Conservation (phyloP, 2,329 filamentous ascomycete genomes). For the Monosporascus ibericus region DNA sequence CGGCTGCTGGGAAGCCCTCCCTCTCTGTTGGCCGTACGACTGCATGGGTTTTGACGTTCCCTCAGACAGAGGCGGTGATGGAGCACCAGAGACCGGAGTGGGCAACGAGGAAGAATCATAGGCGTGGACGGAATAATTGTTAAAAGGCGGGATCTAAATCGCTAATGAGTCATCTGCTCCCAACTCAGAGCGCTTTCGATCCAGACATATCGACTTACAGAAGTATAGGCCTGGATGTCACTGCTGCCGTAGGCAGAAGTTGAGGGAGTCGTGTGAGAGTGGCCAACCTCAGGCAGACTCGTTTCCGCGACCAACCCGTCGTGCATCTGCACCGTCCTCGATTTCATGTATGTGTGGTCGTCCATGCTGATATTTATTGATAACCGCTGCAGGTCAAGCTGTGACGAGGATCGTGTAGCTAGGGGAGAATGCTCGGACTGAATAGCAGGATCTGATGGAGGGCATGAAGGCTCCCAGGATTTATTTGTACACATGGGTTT, state of each 20-base stretch:
- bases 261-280: slow-evolving; percentile 15
- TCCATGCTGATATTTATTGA: slow-evolving; percentile 18
- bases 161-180: slow-evolving; percentile 8
- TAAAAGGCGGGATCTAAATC: slow-evolving; percentile 31
- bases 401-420: slow-evolving; percentile 9
- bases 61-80: slow-evolving; percentile 42
- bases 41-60: slow-evolving; percentile 33
- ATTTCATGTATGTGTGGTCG: slow-evolving; percentile 17
- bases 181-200: background rate
- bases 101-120: slow-evolving; percentile 39
- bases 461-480: slow-evolving; percentile 10
- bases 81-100: slow-evolving; percentile 45
- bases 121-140: slow-evolving; percentile 27
- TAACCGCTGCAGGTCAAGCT: slow-evolving; percentile 7
- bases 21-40: slow-evolving; percentile 32
- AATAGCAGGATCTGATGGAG: slow-evolving; percentile 9
- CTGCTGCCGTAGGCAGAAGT: slow-evolving; percentile 19
- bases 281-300: slow-evolving; percentile 13
- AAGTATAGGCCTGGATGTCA: slow-evolving; percentile 21
- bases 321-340: slow-evolving; percentile 15
- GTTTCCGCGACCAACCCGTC: slow-evolving; percentile 15
- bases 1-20: slow-evolving; percentile 35
- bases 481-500: slow-evolving; percentile 19
- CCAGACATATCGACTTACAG: slow-evolving; percentile 16
- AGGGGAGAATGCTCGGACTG: slow-evolving; percentile 7